Base-by-base conservation (phyloP, 202 grass and related monocot genomes). In the Dendrocalamus latiflorus region DNA sequence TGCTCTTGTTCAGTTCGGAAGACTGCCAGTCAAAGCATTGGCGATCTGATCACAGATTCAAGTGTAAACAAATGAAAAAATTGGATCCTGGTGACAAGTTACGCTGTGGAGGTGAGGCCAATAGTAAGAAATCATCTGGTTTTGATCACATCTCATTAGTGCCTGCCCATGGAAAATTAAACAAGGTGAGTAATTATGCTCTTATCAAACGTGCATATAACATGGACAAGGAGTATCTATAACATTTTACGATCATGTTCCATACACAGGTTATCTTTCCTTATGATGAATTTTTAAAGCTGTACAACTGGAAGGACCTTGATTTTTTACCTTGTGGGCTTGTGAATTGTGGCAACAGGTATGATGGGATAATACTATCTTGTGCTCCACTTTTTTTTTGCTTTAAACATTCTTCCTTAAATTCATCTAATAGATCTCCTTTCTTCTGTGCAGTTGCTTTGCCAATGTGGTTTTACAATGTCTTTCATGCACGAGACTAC, bases 401-500 rank as follows among this genome's bases (percentile, higher is more conserved):
- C 34, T 85, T 53, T 69, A 38, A 51, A 84, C 18, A 49, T 82
- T 21, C 10, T 72, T 79, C 43, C 70, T 79, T 70, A 74, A 74
- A 69, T 53, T 12, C 45, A 86, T 86, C 67, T 90, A 42, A 49
- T 84, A 60, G 20, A 75, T 79, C 42, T 33, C 49, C 22, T 89
- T 91, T 70, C 65, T 78, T 78, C 17, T 75, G 6, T 92, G 78
- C 91, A 99, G 96, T 81, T 99, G 96, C 89, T 99, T 92, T 87
- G 96, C 91, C 76, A 99, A 99, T 81, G 96, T 99, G 70, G 96
- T 99, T 85, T 84, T 99, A 84, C 96, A 99, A 80, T 99, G 96
- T 83, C 83, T 99, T 21, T 88, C 96, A 75, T 90, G 48, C 55
- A 99, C 96, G 34, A 85, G 91, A 74, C 96, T 93, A 33, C 96